phyloP scores from a whole-genome alignment of 2,329 filamentous ascomycete species.

The Talaromyces sp. region DNA sequence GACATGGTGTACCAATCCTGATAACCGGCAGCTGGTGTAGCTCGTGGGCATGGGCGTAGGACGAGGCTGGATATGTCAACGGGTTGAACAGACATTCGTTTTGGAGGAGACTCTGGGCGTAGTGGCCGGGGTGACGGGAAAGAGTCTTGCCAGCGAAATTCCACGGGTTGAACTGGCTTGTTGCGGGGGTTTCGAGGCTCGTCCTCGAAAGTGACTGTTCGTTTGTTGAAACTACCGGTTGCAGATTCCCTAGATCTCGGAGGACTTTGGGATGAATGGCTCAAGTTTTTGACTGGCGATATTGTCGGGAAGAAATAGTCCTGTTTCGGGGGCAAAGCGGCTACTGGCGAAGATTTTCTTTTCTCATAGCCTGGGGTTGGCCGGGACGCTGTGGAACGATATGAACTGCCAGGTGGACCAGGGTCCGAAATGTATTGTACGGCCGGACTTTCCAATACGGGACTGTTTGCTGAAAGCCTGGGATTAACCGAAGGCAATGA shows the following conservation, averaged over 20 bases:
- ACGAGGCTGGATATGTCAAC: slow-evolving; percentile 14
- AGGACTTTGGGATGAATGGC: background rate
- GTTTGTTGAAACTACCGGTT: background rate
- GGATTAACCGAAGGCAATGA: background rate
- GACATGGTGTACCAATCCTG: slow-evolving; percentile 78
- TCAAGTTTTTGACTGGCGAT: background rate
- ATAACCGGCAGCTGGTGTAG: slow-evolving; percentile 55
- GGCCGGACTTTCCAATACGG: background rate
- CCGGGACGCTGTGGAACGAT: background rate
- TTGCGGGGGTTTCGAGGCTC: background rate
- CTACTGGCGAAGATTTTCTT: background rate
- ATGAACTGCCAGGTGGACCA: background rate
- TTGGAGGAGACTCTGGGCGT: slow-evolving; percentile 11
- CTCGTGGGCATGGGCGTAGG: slow-evolving; percentile 66
- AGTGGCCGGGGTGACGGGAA: slow-evolving; percentile 1
- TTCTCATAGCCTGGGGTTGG: background rate
- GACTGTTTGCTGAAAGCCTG: background rate
- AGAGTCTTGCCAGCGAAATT: background rate
- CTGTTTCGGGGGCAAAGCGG: background rate
- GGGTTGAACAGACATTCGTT: slow-evolving; percentile 4
- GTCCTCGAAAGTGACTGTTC: slow-evolving; percentile 11
- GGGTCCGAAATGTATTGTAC: slow-evolving; percentile 8
- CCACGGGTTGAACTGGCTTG: background rate
- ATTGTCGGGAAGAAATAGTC: background rate
- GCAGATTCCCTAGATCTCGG: background rate